Conservation (phyloP, 2,329 filamentous ascomycete genomes). For the Dactylonectria estremocensis region DNA sequence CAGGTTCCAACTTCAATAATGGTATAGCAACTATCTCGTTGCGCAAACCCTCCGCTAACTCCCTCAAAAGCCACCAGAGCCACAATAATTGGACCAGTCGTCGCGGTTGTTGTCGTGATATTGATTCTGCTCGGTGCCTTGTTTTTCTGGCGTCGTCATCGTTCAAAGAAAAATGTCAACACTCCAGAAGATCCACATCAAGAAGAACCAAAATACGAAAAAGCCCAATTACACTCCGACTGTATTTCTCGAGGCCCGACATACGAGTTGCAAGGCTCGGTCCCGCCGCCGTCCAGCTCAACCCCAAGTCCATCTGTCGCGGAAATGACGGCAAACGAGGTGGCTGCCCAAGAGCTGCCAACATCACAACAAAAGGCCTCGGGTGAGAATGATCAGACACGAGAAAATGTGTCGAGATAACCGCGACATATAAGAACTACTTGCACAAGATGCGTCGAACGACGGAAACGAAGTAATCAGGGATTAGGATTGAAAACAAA, state of each 20-base stretch:
- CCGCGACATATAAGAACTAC: too few relatives aligned
- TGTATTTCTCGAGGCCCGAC: not conserved
- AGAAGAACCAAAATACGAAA: not conserved
- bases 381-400: not conserved
- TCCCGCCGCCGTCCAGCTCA: not conserved
- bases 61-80: not conserved
- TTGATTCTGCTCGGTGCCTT: not conserved
- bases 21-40: not conserved
- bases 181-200: not conserved
- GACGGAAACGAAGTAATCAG: too few relatives aligned
- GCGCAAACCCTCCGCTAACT: not conserved
- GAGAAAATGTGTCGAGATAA: too few relatives aligned
- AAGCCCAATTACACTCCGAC: not conserved
- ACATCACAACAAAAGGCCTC: not conserved
- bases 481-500: too few relatives aligned
- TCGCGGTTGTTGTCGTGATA: not conserved
- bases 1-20: not conserved
- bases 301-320: not conserved
- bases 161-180: not conserved
- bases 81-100: not conserved
- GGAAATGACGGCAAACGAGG: not conserved
- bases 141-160: not conserved
- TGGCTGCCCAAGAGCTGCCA: not conserved
- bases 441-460: too few relatives aligned
- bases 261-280: not conserved